phyloP scores from a whole-genome alignment of 257 asterid species.

The Solanum virginianum region DNA sequence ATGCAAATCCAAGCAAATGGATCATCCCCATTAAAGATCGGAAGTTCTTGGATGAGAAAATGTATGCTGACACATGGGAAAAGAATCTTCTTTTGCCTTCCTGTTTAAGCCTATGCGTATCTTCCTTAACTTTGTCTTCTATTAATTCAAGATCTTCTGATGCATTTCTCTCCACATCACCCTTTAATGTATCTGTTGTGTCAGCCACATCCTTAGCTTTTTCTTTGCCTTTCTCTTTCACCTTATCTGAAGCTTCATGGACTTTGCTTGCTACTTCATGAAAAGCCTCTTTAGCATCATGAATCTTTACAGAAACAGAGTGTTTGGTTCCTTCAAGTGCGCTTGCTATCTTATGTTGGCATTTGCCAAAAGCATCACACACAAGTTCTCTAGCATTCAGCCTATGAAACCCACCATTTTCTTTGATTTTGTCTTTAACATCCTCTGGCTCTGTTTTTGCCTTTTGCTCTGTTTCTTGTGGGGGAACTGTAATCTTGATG shows the following conservation, averaged over 20 bases:
- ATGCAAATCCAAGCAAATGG: constrained; percentile 47
- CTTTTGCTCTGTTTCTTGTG: constrained; percentile 2
- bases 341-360: constrained; percentile 16
- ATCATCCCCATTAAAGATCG: constrained; percentile 12
- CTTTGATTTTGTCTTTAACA: not conserved
- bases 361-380: constrained; percentile 28
- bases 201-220: not conserved
- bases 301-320: constrained; percentile 4
- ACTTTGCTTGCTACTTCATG: not conserved
- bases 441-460: not conserved
- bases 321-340: constrained; percentile 14
- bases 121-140: constrained; percentile 2
- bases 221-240: constrained; percentile 3
- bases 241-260: constrained; percentile 3
- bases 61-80: constrained; percentile 3
- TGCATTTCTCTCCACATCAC: not conserved
- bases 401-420: not conserved
- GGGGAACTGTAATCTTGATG: constrained; percentile 15
- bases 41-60: constrained; percentile 8
- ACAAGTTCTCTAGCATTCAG: constrained; percentile 10
- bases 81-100: constrained; percentile 23
- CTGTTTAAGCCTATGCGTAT: constrained; percentile 1
- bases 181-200: not conserved
- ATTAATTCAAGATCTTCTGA: not conserved
- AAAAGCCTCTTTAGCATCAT: constrained; percentile 5